Base-by-base conservation (phyloP, 208 protist genomes). In the Acanthamoeba rhysodes region DNA sequence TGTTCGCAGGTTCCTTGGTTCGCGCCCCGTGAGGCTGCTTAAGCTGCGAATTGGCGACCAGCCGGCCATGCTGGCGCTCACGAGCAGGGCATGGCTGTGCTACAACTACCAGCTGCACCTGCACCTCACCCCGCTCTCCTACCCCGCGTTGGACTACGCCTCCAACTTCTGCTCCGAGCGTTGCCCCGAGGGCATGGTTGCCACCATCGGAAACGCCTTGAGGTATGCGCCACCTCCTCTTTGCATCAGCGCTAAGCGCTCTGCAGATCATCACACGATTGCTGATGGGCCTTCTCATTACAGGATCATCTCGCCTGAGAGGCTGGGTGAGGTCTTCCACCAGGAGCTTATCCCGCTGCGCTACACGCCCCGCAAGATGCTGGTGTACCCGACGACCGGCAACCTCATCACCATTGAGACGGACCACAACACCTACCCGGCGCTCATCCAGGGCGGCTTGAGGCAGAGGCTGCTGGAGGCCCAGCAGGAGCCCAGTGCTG, bases 11-110 rank as follows among this genome's bases (percentile, higher is more conserved):
- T 97, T 97, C 95, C 95, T 97, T 5, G 97, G 97, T 55, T 66
- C 96, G 16, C 94, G 94, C 4, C 66, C 93, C 12, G 97, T 97
- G 20, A 66, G 80, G 50, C 78, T 98, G 64, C 95, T 96, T 68
- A 57, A 72, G 32, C 45, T 97, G 34, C 68, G 55, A 84, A 97
- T 72, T 62, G 88, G 53, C 90, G 94, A 57, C 93, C 96, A 18
- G 96, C 96, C 8, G 34, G 98, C 97, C 9, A 95, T 99, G 29
- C 80, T 99, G 45, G 98, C 98, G n/a, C 94, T 99, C 20, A 98
- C 97, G 9, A 97, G 93, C 62, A 72, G 98, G 41, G 70, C 97
- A 20, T 99, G 98, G 98, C 78, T 99, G 37, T 95, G 62, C 59
- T 98, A 98, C 96, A 68, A 48, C 48, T 87, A 98, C 95, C 94